Conservation (phyloP, 345 rosid species). For the Garcia nutans region DNA sequence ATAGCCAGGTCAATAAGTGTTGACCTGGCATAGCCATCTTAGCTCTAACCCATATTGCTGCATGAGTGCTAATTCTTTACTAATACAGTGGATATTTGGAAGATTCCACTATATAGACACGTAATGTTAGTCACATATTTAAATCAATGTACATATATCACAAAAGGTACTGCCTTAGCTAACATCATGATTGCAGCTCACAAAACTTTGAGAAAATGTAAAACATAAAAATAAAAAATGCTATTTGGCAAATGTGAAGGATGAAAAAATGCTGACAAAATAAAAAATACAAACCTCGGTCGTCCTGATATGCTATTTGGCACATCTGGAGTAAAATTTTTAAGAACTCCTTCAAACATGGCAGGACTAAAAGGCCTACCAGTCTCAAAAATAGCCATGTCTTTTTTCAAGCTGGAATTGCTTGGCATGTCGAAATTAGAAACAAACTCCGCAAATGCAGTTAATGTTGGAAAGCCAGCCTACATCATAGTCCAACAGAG, state of each 20-base stretch:
- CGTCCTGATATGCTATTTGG: conserved; percentile 70
- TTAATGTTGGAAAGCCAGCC: conserved; percentile 75
- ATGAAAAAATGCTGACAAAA: neutral
- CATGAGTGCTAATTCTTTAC: neutral
- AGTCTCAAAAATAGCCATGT: conserved; percentile 44
- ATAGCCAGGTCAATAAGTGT: too few relatives aligned
- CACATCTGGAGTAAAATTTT: conserved; percentile 81
- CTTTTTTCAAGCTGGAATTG: conserved; percentile 49
- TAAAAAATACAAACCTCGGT: conserved; percentile 61
- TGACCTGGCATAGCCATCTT: too few relatives aligned
- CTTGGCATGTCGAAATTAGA: conserved; percentile 55
- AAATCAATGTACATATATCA: too few relatives aligned
- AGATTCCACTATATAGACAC: neutral
- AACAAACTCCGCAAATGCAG: conserved; percentile 71
- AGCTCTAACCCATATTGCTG: neutral
- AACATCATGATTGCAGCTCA: neutral
- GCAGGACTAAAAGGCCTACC: conserved; percentile 76
- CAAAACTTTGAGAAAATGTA: neutral
- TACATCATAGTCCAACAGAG: conserved; percentile 22
- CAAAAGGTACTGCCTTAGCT: too few relatives aligned
- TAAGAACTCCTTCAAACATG: conserved; percentile 83
- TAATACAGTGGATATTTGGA: neutral
- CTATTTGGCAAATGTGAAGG: neutral
- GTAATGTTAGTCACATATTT: neutral
- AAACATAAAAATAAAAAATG: too few relatives aligned